Conservation (phyloP, 805 yeast species). For the Lachancea mirantina region DNA sequence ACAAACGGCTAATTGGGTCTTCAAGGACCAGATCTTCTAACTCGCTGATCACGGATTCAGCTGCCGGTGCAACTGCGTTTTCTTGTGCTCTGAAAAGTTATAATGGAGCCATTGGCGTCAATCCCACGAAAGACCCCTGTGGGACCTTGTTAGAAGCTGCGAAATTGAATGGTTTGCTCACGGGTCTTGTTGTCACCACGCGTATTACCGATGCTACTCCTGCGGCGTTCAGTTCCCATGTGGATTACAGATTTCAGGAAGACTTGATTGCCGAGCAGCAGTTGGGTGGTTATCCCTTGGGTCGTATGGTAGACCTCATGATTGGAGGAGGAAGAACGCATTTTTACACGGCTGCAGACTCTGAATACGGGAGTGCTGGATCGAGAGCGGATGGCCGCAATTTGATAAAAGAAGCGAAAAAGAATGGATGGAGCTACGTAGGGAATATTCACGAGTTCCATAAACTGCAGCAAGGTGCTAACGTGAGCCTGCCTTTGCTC, state of each 20-base stretch:
- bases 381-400: constrained; percentile 67
- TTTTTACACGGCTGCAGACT: constrained; percentile 46
- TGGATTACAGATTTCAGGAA: constrained; percentile 65
- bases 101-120: constrained; percentile 90
- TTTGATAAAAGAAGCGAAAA: constrained; percentile 55
- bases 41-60: constrained; percentile 85
- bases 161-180: constrained; percentile 68
- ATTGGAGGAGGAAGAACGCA: constrained; percentile 91
- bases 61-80: constrained; percentile 96
- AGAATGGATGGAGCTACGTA: constrained; percentile 53
- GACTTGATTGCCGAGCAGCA: constrained; percentile 84
- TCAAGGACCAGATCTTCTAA: constrained; percentile 75
- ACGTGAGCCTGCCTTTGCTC: constrained; percentile 68
- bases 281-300: constrained; percentile 73
- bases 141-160: constrained; percentile 87
- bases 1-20: constrained; percentile 67
- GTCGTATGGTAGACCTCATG: constrained; percentile 73
- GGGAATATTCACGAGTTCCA: constrained; percentile 57
- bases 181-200: constrained; percentile 91
- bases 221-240: constrained; percentile 82
- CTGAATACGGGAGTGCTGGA: constrained; percentile 34
- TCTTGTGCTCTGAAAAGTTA: constrained; percentile 77
- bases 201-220: constrained; percentile 94
- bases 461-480: constrained; percentile 45
- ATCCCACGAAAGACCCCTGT: constrained; percentile 60